phyloP scores from a whole-genome alignment of 345 rosid genomes.

The Citrus sinensis region DNA sequence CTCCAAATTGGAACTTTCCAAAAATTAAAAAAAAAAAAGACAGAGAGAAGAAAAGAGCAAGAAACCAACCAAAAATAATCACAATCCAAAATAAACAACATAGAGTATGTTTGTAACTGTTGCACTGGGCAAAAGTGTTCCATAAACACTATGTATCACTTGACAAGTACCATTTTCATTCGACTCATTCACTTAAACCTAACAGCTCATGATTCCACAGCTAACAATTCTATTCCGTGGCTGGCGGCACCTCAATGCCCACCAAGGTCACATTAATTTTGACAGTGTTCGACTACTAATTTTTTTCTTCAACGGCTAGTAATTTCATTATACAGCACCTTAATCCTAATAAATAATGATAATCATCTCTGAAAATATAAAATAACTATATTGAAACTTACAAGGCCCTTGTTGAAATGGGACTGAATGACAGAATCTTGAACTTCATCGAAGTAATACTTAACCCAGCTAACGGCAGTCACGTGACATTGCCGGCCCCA shows the following conservation, averaged over 20 bases:
- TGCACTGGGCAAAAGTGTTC: neutral
- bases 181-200: too few species aligned
- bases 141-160: neutral
- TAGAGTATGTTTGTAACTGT: neutral
- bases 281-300: too few species aligned
- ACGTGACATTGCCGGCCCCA: slow-evolving; percentile 30
- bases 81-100: slow-evolving; percentile 2
- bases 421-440: slow-evolving; percentile 53
- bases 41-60: neutral
- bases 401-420: slow-evolving; percentile 88
- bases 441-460: slow-evolving; percentile 70
- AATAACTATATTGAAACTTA: slow-evolving; percentile 25
- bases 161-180: neutral
- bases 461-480: slow-evolving; percentile 85
- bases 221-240: too few species aligned
- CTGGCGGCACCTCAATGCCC: too few species aligned
- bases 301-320: neutral
- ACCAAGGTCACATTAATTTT: too few species aligned
- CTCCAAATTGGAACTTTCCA: neutral
- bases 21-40: too few species aligned
- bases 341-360: neutral
- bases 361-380: neutral
- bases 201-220: too few species aligned
- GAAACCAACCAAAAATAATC: neutral
- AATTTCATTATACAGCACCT: too few species aligned